A percentile compares a stretch with the other conserved stretches of the same genome.
Conservation (phyloP, 2,329 filamentous ascomycete genomes). For the Alternaria gaisen region DNA sequence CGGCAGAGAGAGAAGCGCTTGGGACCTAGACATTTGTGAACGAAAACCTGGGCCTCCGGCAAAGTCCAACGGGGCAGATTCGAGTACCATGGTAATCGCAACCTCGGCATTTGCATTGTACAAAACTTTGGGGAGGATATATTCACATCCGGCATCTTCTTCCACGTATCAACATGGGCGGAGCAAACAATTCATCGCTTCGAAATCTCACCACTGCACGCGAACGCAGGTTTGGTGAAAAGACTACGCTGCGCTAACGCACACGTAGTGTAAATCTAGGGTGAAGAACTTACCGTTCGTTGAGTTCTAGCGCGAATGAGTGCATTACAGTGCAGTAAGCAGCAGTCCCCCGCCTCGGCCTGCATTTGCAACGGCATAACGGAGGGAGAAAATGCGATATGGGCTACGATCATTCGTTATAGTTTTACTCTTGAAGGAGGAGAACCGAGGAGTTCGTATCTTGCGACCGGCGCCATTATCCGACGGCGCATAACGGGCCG, state of each 20-base stretch:
- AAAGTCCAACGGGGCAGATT: not conserved
- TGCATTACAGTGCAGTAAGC: not conserved
- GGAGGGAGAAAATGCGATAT: not conserved
- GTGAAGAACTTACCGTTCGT: not conserved
- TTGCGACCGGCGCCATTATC: constrained; percentile 1
- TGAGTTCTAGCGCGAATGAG: not conserved
- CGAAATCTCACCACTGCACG: not conserved
- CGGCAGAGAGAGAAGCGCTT: not conserved
- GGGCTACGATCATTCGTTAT: not conserved
- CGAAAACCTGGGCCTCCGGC: not conserved
- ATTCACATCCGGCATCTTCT: not conserved
- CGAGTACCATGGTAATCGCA: constrained; percentile 5
- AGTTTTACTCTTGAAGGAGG: not conserved
- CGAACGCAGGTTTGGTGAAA: constrained; percentile 1
- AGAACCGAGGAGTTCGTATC: constrained; percentile 3
- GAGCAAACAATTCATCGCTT: not conserved
- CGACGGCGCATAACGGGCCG: not conserved
- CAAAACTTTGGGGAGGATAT: not conserved
- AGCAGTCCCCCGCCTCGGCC: not conserved
- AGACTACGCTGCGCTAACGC: constrained; percentile 9
- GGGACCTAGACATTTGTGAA: constrained; percentile 1
- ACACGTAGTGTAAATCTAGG: not conserved
- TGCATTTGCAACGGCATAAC: not conserved
- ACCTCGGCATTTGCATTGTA: not conserved
- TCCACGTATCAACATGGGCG: not conserved